A percentile compares a stretch with the other conserved stretches of the same genome.
Evolutionary conservation across 2,329 filamentous ascomycete species (phyloP).

Genomic region (Fusarium brachygibbosum): DNA sequence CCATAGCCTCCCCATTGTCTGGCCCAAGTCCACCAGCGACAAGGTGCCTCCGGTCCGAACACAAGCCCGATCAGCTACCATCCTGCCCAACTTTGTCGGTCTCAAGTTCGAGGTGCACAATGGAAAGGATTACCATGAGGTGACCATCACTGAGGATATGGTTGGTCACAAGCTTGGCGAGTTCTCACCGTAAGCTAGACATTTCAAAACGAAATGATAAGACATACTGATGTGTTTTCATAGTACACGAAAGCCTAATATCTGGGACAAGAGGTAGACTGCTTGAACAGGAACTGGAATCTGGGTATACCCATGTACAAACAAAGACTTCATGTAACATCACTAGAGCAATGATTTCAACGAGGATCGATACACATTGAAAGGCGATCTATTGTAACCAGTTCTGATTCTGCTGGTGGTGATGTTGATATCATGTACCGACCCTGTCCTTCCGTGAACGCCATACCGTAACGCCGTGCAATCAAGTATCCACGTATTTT

Average conservation of each 20-base stretch:
- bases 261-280: constrained; percentile 61
- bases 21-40: constrained; percentile 70
- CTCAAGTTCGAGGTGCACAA: constrained; percentile 92
- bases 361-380: constrained; percentile 21
- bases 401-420: constrained; percentile 25
- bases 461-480: constrained; percentile 46
- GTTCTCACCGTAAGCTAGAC: constrained; percentile 80
- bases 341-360: constrained; percentile 39
- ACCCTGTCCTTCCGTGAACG: constrained; percentile 38
- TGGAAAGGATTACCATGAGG: constrained; percentile 86
- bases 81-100: constrained; percentile 92
- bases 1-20: constrained; percentile 73
- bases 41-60: constrained; percentile 82
- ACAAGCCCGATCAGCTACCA: constrained; percentile 87
- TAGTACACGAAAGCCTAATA: constrained; percentile 71
- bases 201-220: background rate
- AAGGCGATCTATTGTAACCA: constrained; percentile 40
- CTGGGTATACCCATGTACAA: constrained; percentile 49
- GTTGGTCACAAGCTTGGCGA: constrained; percentile 95
- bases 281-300: constrained; percentile 33
- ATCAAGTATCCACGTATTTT: constrained; percentile 30
- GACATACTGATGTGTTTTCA: constrained; percentile 17
- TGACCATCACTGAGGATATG: constrained; percentile 93
- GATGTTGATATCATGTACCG: constrained; percentile 36
- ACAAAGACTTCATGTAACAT: constrained; percentile 50